Percentiles rank a stretch among this genome's conserved stretches.
These are phyloP conservation scores for Ordospora colligata DNA, from an alignment of 371 early-diverging fungal genomes.

Conservation along the genomic window DNA sequence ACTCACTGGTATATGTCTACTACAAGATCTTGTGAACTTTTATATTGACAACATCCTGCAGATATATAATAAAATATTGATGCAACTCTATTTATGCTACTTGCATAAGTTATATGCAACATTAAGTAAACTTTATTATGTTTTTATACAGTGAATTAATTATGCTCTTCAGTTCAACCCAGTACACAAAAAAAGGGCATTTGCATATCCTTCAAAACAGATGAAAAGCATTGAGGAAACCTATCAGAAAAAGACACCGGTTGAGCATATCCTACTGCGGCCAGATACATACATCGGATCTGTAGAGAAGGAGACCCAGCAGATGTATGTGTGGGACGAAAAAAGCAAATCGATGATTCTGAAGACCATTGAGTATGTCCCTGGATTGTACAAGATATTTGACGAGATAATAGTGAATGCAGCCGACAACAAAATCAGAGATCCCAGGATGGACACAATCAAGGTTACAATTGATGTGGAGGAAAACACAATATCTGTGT, in stretches of 20 bases:
- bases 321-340: conserved; percentile 75
- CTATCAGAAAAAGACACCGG: conserved; percentile 91
- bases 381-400: conserved; percentile 96
- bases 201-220: not conserved
- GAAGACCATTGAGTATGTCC: conserved; percentile 73
- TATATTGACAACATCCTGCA: no score
- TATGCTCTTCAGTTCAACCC: not conserved
- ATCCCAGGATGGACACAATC: conserved; percentile 76
- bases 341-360: conserved; percentile 64
- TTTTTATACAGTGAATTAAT: no score
- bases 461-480: conserved; percentile 78
- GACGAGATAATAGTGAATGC: conserved; percentile 98
- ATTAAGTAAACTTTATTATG: no score
- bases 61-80: no score
- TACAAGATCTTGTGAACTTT: no score
- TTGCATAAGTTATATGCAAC: no score
- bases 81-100: no score
- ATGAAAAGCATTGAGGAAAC: conserved; percentile 72
- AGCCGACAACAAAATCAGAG: conserved; percentile 70
- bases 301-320: conserved; percentile 70
- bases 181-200: not conserved
- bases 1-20: no score
- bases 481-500: conserved; percentile 73
- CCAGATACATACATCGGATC: conserved; percentile 99
- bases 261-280: conserved; percentile 91